Evolutionary conservation across 805 yeast genomes (phyloP).

Genomic region (Grigorovia yakushimaensis): DNA sequence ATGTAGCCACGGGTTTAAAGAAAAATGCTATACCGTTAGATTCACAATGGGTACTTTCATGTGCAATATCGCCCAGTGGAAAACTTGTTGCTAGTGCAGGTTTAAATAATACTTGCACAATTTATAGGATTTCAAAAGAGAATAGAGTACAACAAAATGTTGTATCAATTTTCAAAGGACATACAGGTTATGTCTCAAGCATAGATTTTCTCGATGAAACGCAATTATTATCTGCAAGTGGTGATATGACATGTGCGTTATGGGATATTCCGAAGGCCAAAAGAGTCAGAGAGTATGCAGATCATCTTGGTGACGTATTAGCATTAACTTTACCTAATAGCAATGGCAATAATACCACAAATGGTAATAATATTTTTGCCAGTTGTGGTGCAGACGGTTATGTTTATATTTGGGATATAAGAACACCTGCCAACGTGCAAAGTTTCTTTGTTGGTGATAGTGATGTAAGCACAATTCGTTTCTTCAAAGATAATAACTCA

Average conservation of each 20-base stretch:
- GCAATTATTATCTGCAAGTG: conserved; percentile 59
- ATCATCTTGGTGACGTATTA: conserved; percentile 66
- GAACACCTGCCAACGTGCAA: conserved; percentile 41
- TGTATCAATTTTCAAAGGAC: conserved; percentile 60
- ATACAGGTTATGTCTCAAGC: conserved; percentile 71
- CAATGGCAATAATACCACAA: conserved; percentile 7
- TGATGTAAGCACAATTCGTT: conserved; percentile 55
- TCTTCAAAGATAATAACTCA: conserved; percentile 62
- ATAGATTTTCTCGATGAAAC: conserved; percentile 54
- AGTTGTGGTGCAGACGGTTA: conserved; percentile 64
- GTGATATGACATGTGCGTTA: conserved; percentile 67
- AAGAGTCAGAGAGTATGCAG: conserved; percentile 44
- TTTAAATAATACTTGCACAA: conserved; percentile 65
- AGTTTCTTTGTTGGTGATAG: conserved; percentile 45
- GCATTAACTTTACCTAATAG: conserved; percentile 31
- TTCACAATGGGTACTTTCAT: conserved; percentile 69
- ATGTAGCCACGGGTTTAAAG: conserved; percentile 61
- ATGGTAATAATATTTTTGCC: conserved; percentile 33
- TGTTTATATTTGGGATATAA: conserved; percentile 55
- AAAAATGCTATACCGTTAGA: conserved; percentile 60
- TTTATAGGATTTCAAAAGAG: conserved; percentile 41
- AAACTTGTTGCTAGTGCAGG: conserved; percentile 72
- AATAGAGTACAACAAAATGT: conserved; percentile 33
- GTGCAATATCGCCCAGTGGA: conserved; percentile 63
- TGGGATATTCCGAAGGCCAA: conserved; percentile 71